Evolutionary conservation across 2,329 filamentous ascomycete species (phyloP).

Genomic region (Meredithiella fracta): DNA sequence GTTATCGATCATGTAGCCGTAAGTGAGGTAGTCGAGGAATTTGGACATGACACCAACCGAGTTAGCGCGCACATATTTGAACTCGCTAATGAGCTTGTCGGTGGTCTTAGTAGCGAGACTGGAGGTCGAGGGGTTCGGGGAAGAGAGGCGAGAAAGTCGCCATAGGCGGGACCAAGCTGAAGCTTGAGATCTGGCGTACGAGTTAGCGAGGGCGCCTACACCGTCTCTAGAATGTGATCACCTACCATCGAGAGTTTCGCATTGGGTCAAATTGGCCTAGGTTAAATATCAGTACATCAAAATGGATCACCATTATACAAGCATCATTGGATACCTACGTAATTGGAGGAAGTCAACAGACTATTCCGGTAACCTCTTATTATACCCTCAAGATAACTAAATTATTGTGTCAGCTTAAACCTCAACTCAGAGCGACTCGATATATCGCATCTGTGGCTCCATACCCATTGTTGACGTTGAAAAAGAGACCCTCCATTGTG

Average conservation of each 20-base stretch:
- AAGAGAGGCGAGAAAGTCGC: constrained; percentile 85
- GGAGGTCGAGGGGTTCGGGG: constrained; percentile 96
- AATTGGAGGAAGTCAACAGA: constrained; percentile 77
- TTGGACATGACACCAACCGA: constrained; percentile 78
- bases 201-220: neutral
- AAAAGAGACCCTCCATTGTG: constrained; percentile 79
- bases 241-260: constrained; percentile 89
- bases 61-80: constrained; percentile 89
- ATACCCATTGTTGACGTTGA: constrained; percentile 87
- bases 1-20: constrained; percentile 99
- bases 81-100: constrained; percentile 95
- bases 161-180: constrained; percentile 89
- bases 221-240: neutral
- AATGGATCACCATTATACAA: constrained; percentile 65
- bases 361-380: constrained; percentile 92
- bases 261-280: constrained; percentile 93
- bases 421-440: neutral
- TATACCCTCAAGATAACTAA: constrained; percentile 89
- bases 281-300: constrained; percentile 74
- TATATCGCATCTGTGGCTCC: constrained; percentile 17
- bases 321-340: constrained; percentile 25
- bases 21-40: constrained; percentile 97
- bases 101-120: constrained; percentile 88
- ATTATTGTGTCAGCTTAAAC: neutral
- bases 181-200: constrained; percentile 69